phyloP scores from a whole-genome alignment of 179 eudicot genomes.

The Camellia oleifera region DNA sequence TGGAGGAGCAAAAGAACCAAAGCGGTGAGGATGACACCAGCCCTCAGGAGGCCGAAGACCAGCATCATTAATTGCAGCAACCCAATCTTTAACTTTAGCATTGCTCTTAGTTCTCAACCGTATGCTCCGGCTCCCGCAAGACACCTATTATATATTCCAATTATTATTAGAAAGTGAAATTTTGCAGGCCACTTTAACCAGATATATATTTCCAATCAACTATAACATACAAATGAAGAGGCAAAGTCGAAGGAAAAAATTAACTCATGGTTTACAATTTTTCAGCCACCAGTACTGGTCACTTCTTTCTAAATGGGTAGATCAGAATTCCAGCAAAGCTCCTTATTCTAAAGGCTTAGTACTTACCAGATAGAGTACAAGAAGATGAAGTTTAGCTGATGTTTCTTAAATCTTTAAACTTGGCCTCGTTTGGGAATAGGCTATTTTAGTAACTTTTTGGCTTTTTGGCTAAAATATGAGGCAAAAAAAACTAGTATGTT shows the following conservation, averaged over 20 bases:
- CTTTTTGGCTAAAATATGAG: too few species aligned
- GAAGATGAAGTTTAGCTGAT: neutral
- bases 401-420: neutral
- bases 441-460: too few species aligned
- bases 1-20: constrained; percentile 85
- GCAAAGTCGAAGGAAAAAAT: neutral
- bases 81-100: constrained; percentile 85
- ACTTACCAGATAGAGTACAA: constrained; percentile 5
- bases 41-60: constrained; percentile 85
- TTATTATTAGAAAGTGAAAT: constrained; percentile 9
- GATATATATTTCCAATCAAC: neutral
- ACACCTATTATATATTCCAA: constrained; percentile 41
- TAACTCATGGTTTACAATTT: neutral
- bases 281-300: neutral
- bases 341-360: neutral
- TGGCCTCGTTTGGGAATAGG: too few species aligned
- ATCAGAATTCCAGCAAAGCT: neutral
- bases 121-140: constrained; percentile 66
- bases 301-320: neutral
- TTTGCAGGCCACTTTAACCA: neutral
- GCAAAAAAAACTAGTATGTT: too few species aligned
- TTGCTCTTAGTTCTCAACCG: constrained; percentile 62
- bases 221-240: neutral
- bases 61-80: constrained; percentile 79
- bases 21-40: constrained; percentile 97